Conservation (phyloP, 169 alveolate species). For the Cryptosporidium muris region DNA sequence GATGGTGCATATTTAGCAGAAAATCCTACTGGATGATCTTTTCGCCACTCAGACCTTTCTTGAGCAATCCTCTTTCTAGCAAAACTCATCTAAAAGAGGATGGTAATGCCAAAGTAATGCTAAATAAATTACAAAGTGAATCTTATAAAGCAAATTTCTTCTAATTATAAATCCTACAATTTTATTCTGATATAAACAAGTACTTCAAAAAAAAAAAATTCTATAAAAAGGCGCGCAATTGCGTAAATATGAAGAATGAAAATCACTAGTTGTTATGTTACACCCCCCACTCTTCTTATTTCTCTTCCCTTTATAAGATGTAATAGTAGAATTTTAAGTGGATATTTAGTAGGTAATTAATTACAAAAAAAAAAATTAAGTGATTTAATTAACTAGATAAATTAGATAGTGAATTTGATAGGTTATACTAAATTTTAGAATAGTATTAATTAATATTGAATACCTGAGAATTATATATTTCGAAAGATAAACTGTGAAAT, state of each 20-base stretch:
- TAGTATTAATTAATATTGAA: too few species aligned
- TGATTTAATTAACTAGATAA: too few species aligned
- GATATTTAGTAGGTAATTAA: too few species aligned
- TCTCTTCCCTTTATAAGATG: too few species aligned
- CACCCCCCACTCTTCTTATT: too few species aligned
- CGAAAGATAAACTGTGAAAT: too few species aligned
- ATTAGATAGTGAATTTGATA: too few species aligned
- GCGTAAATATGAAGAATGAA: neutral
- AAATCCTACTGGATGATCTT: constrained; percentile 97
- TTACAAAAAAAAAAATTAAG: too few species aligned
- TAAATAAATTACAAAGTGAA: neutral
- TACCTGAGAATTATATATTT: too few species aligned
- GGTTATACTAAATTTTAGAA: too few species aligned
- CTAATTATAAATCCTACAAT: neutral
- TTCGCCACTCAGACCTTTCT: constrained; percentile 96
- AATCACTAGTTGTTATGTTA: neutral
- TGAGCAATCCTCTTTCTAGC: constrained; percentile 89
- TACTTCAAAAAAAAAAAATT: neutral
- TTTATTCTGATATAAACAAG: neutral
- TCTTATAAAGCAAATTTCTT: neutral
- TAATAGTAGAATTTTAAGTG: too few species aligned
- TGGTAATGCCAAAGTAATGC: neutral
- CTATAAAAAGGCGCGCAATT: neutral
- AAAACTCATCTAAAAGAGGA: constrained; percentile 77
- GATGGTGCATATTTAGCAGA: constrained; percentile 93